Percentiles rank a stretch among this genome's conserved stretches.
Evolutionary conservation across 768 basidiomycete genomes (phyloP).

Genomic region (Russula olivacea): DNA sequence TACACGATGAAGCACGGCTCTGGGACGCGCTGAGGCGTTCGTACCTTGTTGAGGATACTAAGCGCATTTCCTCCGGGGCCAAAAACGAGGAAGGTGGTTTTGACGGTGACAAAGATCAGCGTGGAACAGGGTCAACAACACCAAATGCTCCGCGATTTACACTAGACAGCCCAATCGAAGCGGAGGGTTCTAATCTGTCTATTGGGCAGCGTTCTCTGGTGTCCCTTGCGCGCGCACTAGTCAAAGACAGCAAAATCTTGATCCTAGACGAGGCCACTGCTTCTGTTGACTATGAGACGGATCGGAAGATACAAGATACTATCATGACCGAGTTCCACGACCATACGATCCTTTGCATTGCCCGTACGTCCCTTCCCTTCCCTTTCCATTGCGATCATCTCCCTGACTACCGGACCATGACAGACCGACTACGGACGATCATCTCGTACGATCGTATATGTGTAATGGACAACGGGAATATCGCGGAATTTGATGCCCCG

Average conservation of each 20-base stretch:
- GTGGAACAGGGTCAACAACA: constrained; percentile 27
- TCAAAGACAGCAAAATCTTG: constrained; percentile 78
- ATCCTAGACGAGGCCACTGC: constrained; percentile 91
- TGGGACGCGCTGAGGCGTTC: constrained; percentile 88
- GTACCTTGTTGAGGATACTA: constrained; percentile 62
- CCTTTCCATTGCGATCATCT: neutral
- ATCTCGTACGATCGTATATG: constrained; percentile 85
- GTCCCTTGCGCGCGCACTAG: constrained; percentile 82
- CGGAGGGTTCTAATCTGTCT: constrained; percentile 80
- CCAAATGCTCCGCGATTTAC: constrained; percentile 48
- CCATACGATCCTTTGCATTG: constrained; percentile 82
- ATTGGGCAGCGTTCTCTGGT: constrained; percentile 80
- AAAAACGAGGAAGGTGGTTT: constrained; percentile 34
- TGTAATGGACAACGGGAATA: constrained; percentile 75
- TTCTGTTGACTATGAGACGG: constrained; percentile 87
- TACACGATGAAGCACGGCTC: constrained; percentile 70
- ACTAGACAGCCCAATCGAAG: constrained; percentile 78
- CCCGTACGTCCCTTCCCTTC: constrained; percentile 47
- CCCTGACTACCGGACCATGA: neutral
- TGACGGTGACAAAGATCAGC: constrained; percentile 37
- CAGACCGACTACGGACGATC: constrained; percentile 82
- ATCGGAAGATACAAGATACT: constrained; percentile 86
- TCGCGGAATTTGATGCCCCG: constrained; percentile 85
- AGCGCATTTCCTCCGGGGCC: constrained; percentile 23
- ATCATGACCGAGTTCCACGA: constrained; percentile 80